These are phyloP conservation scores for Pythium guiyangense DNA, from an alignment of 352 stramenopile genomes.

Conservation along the genomic window DNA sequence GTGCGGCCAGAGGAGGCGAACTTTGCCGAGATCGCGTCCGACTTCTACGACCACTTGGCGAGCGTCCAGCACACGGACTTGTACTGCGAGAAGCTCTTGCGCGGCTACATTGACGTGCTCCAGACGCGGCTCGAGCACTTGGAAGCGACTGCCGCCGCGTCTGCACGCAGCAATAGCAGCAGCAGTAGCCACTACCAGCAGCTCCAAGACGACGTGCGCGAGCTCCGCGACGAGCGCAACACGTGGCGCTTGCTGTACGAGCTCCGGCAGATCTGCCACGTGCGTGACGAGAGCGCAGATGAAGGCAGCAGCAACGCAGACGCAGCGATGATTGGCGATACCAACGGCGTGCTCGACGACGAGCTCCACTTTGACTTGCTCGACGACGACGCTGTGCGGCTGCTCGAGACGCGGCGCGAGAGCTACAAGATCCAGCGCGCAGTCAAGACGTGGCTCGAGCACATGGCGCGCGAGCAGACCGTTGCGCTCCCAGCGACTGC, in stretches of 20 bases:
- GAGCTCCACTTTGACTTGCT: slow-evolving; percentile 72
- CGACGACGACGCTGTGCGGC: slow-evolving; percentile 64
- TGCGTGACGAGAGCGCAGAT: slow-evolving; percentile 26
- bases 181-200: slow-evolving; percentile 16
- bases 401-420: slow-evolving; percentile 58
- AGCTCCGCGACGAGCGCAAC: too few relatives aligned
- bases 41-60: slow-evolving; percentile 75
- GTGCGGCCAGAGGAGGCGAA: slow-evolving; percentile 65
- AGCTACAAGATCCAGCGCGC: slow-evolving; percentile 66
- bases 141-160: slow-evolving; percentile 17
- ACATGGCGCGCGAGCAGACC: slow-evolving; percentile 64
- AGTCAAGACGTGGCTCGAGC: too few relatives aligned
- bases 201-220: slow-evolving; percentile 41
- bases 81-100: slow-evolving; percentile 70
- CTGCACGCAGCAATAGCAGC: too few relatives aligned
- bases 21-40: slow-evolving; percentile 71
- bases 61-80: slow-evolving; percentile 62
- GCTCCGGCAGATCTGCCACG: too few relatives aligned
- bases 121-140: slow-evolving; percentile 59
- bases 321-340: slow-evolving; percentile 22
- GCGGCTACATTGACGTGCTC: slow-evolving; percentile 74
- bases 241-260: too few relatives aligned
- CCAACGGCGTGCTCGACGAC: too few relatives aligned
- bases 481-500: too few relatives aligned
- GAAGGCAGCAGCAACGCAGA: slow-evolving; percentile 27